phyloP scores from a whole-genome alignment of 2,329 filamentous ascomycete genomes.

The Ophiocordyceps unilateralis region DNA sequence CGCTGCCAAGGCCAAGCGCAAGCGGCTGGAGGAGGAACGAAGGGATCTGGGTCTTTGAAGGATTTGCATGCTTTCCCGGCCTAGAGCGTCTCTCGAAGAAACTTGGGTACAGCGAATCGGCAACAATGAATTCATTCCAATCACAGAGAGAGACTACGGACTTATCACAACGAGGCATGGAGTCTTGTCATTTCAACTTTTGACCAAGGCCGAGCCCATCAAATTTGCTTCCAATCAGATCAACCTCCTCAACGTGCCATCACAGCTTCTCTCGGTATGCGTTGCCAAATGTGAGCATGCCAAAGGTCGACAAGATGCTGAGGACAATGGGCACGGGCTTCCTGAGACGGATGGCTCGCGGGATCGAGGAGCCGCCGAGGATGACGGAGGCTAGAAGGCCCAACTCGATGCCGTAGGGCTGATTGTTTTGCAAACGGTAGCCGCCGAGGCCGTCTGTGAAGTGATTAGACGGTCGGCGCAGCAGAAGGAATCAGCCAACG shows the following conservation, averaged over 20 bases:
- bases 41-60: slow-evolving; percentile 25
- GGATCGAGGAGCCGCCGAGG: slow-evolving; percentile 68
- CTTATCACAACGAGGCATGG: background rate
- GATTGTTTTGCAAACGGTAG: slow-evolving; percentile 56
- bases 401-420: slow-evolving; percentile 73
- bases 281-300: slow-evolving; percentile 62
- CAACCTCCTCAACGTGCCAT: background rate
- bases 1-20: slow-evolving; percentile 48
- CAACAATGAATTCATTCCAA: too few relatives aligned
- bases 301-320: slow-evolving; percentile 63
- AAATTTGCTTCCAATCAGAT: background rate
- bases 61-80: background rate
- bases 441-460: slow-evolving; percentile 56
- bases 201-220: background rate
- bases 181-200: background rate
- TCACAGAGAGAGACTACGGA: background rate
- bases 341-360: slow-evolving; percentile 62
- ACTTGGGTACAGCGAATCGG: background rate
- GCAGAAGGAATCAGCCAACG: too few relatives aligned
- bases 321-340: slow-evolving; percentile 76
- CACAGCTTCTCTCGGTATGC: slow-evolving; percentile 35
- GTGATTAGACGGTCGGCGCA: background rate
- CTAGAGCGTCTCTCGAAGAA: background rate
- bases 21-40: slow-evolving; percentile 58
- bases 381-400: slow-evolving; percentile 78